Conservation (phyloP, 148 eudicot genomes). For the Rhododendron henanense region DNA sequence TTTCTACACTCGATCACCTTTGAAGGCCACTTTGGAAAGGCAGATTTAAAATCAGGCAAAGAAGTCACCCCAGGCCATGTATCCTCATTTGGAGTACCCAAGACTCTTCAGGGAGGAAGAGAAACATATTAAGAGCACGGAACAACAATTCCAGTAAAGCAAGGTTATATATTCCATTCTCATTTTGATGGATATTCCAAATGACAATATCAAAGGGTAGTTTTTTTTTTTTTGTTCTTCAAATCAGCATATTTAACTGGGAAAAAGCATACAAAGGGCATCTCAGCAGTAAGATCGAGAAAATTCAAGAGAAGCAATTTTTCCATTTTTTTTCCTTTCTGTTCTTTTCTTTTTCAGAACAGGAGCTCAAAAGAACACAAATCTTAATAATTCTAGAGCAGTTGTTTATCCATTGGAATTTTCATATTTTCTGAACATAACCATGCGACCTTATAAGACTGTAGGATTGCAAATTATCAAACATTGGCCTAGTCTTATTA, state of each 20-base stretch:
- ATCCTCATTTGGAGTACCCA: constrained; percentile 94
- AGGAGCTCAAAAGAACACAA: not conserved
- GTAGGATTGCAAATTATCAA: not conserved
- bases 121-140: constrained; percentile 1
- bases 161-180: not conserved
- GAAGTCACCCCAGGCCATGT: constrained; percentile 97
- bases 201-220: not conserved
- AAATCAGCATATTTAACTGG: not conserved
- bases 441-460: not conserved
- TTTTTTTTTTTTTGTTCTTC: not conserved
- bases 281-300: not conserved
- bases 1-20: constrained; percentile 44
- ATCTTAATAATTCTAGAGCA: not conserved
- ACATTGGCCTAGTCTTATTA: not conserved
- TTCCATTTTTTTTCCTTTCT: not conserved
- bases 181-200: not conserved
- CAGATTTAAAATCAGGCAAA: constrained; percentile 79
- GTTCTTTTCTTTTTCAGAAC: not conserved
- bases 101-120: constrained; percentile 38
- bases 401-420: not conserved
- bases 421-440: not conserved
- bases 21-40: constrained; percentile 82
- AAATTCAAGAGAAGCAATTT: not conserved
- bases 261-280: not conserved
- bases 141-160: not conserved